Conservation (phyloP, 306 rosid species). For the Sphenostylis stenocarpa region DNA sequence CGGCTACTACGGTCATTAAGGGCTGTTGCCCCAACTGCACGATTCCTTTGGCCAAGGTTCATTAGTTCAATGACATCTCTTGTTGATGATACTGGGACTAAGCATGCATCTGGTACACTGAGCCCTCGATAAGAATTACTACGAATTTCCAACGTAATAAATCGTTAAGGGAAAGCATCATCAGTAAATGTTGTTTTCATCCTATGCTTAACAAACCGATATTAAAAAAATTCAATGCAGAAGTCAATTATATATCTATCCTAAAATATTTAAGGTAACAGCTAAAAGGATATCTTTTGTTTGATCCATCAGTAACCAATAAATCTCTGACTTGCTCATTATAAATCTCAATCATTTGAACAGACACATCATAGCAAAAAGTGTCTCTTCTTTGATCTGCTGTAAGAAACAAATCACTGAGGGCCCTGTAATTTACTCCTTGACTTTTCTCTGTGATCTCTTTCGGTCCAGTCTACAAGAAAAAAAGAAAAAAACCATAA, state of each 20-base stretch:
- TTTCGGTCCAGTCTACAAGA: constrained; percentile 76
- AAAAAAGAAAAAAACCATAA: constrained; percentile 11
- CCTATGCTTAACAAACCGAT: not conserved
- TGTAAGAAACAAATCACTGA: constrained; percentile 78
- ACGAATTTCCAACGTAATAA: constrained; percentile 82
- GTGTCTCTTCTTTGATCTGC: constrained; percentile 85
- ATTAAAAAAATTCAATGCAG: not conserved
- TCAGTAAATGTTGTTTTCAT: constrained; percentile 11
- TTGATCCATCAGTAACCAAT: constrained; percentile 79
- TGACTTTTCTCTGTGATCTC: constrained; percentile 86
- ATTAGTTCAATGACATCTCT: constrained; percentile 84
- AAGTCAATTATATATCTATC: not conserved
- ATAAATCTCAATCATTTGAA: constrained; percentile 97
- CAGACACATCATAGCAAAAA: constrained; percentile 75
- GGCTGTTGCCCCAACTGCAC: constrained; percentile 95
- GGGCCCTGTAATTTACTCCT: constrained; percentile 95
- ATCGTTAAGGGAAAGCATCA: constrained; percentile 51
- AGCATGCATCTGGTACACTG: constrained; percentile 89
- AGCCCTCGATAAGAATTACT: constrained; percentile 81
- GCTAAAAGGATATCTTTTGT: constrained; percentile 90
- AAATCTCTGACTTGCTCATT: constrained; percentile 98
- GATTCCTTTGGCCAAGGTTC: constrained; percentile 92
- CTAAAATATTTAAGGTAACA: constrained; percentile 13
- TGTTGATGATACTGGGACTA: constrained; percentile 75
- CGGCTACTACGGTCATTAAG: constrained; percentile 96